These are phyloP conservation scores for Ziziphus jujuba DNA, from an alignment of 306 rosid species.

Conservation along the genomic window DNA sequence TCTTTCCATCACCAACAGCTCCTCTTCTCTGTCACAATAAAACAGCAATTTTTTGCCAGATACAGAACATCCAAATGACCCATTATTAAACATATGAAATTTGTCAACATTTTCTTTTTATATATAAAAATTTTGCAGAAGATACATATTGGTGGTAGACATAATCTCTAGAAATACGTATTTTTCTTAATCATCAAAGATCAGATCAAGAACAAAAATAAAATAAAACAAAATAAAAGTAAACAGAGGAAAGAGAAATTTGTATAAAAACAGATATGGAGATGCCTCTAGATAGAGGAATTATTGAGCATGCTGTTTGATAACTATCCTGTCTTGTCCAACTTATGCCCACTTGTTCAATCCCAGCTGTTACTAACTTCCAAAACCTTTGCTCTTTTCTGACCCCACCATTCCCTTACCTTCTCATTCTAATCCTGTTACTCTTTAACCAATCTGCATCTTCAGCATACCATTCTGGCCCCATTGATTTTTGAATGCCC, in stretches of 20 bases:
- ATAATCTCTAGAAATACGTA: slow-evolving; percentile 29
- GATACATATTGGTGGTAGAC: slow-evolving; percentile 31
- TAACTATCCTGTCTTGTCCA: slow-evolving; percentile 59
- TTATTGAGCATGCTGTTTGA: slow-evolving; percentile 51
- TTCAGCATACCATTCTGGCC: slow-evolving; percentile 39
- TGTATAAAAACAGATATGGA: slow-evolving; percentile 26
- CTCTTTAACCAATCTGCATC: slow-evolving; percentile 29
- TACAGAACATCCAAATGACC: slow-evolving; percentile 48
- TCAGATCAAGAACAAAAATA: slow-evolving; percentile 50
- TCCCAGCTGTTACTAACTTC: slow-evolving; percentile 61
- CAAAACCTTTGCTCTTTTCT: slow-evolving; percentile 25
- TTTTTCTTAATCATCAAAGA: slow-evolving; percentile 53
- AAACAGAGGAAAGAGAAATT: slow-evolving; percentile 33
- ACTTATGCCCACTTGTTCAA: slow-evolving; percentile 51
- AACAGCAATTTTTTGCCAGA: slow-evolving; percentile 25
- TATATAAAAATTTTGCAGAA: slow-evolving; percentile 29
- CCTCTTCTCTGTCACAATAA: slow-evolving; percentile 29
- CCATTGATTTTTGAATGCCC: slow-evolving; percentile 2
- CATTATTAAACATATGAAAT: slow-evolving; percentile 7
- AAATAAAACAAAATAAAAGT: slow-evolving; percentile 28
- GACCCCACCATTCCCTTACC: slow-evolving; percentile 34
- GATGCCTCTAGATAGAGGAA: slow-evolving; percentile 49
- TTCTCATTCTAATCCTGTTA: slow-evolving; percentile 29
- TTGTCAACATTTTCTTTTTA: slow-evolving; percentile 19
- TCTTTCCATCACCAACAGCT: slow-evolving; percentile 17